phyloP scores from a whole-genome alignment of 108 stramenopile species.

The Schizochytrium sp. region DNA sequence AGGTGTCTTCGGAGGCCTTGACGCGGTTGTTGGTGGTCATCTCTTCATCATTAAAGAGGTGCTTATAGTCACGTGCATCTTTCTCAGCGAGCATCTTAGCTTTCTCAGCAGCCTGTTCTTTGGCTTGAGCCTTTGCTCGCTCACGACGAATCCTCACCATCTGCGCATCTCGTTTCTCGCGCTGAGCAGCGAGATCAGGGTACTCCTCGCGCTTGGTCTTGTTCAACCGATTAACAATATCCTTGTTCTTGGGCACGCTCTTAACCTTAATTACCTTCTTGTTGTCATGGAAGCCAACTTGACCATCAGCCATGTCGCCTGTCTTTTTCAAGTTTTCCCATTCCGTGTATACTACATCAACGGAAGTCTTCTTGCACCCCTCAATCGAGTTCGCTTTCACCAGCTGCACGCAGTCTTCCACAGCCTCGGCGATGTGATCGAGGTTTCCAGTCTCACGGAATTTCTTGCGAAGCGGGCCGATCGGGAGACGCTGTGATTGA shows the following conservation, averaged over 20 bases:
- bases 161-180: constrained; percentile 59
- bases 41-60: constrained; percentile 49
- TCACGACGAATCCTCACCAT: background rate
- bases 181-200: constrained; percentile 71
- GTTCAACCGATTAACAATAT: constrained; percentile 64
- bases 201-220: constrained; percentile 74
- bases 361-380: constrained; percentile 74
- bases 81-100: constrained; percentile 44
- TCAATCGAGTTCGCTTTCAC: constrained; percentile 81
- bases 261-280: background rate
- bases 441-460: background rate
- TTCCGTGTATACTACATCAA: constrained; percentile 78
- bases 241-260: constrained; percentile 55
- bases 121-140: background rate
- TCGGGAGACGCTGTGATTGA: background rate
- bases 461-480: constrained; percentile 48
- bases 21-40: constrained; percentile 66
- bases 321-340: constrained; percentile 79
- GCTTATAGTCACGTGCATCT: constrained; percentile 68
- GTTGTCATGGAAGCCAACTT: constrained; percentile 78
- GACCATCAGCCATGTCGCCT: constrained; percentile 75
- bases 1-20: constrained; percentile 16
- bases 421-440: constrained; percentile 51
- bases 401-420: constrained; percentile 67
- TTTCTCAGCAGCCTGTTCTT: constrained; percentile 62